phyloP scores from a whole-genome alignment of 2,329 filamentous ascomycete genomes.

The Claviceps africana region DNA sequence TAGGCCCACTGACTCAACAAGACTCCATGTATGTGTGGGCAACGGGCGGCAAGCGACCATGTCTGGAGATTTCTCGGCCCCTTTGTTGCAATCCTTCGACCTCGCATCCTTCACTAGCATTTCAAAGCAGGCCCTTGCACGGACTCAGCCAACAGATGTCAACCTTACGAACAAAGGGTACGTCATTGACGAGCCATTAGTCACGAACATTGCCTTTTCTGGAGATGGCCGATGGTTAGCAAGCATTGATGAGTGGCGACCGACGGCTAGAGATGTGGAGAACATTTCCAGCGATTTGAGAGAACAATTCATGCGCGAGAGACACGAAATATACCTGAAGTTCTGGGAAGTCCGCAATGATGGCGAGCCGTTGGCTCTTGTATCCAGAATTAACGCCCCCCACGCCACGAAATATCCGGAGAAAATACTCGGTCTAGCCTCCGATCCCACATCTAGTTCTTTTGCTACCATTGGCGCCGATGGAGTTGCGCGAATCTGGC shows the following conservation, averaged over 20 bases:
- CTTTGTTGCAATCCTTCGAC: slow-evolving; percentile 71
- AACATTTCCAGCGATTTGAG: slow-evolving; percentile 22
- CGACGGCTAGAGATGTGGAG: slow-evolving; percentile 53
- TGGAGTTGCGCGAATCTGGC: slow-evolving; percentile 66
- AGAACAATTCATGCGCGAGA: slow-evolving; percentile 34
- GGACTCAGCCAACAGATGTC: slow-evolving; percentile 73
- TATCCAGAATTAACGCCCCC: slow-evolving; percentile 71
- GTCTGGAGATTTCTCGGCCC: slow-evolving; percentile 37
- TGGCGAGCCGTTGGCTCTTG: slow-evolving; percentile 53
- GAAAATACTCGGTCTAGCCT: slow-evolving; percentile 56
- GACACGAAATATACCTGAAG: slow-evolving; percentile 68
- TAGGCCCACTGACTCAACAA: slow-evolving; percentile 47
- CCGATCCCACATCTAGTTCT: slow-evolving; percentile 52
- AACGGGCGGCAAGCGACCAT: slow-evolving; percentile 43
- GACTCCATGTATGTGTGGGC: slow-evolving; percentile 54
- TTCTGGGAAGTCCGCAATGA: slow-evolving; percentile 64
- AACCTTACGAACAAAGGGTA: slow-evolving; percentile 61
- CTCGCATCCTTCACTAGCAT: slow-evolving; percentile 64
- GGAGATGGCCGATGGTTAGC: slow-evolving; percentile 78
- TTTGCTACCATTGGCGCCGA: slow-evolving; percentile 84
- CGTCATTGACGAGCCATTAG: slow-evolving; percentile 61
- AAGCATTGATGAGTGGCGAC: slow-evolving; percentile 83
- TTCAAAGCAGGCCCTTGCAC: slow-evolving; percentile 74
- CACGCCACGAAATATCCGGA: slow-evolving; percentile 47
- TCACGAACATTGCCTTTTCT: slow-evolving; percentile 63